Evolutionary conservation across 139 green algal genomes (phyloP).

Genomic region (Chlorella sp.): DNA sequence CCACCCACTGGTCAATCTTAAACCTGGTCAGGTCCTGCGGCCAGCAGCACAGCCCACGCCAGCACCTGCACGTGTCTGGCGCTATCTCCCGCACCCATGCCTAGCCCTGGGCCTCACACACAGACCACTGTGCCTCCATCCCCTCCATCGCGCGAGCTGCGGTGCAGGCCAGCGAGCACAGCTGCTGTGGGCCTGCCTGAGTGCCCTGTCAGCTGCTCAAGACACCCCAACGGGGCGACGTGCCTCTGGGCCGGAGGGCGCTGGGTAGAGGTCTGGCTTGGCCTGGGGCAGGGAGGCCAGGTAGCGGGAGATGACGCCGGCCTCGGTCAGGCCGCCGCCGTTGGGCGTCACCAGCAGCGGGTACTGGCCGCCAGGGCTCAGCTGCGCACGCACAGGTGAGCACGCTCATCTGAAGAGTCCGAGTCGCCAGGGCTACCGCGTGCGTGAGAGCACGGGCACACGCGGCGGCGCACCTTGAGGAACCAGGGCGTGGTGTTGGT

Average conservation of each 20-base stretch:
- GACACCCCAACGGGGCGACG: not conserved
- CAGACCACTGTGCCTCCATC: too few relatives aligned
- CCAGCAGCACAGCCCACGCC: too few relatives aligned
- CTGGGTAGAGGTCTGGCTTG: constrained; percentile 1
- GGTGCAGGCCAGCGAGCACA: too few relatives aligned
- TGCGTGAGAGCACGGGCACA: too few relatives aligned
- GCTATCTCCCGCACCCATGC: too few relatives aligned
- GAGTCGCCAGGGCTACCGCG: too few relatives aligned
- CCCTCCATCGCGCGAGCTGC: too few relatives aligned
- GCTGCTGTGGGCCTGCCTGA: too few relatives aligned
- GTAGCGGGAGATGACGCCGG: constrained; percentile 14
- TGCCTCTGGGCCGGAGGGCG: not conserved
- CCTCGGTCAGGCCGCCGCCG: constrained; percentile 8
- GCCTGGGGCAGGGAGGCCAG: not conserved
- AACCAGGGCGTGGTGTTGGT: constrained; percentile 44
- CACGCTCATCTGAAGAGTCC: too few relatives aligned
- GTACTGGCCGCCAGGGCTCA: constrained; percentile 26
- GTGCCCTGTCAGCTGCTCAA: not conserved
- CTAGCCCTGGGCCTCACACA: too few relatives aligned
- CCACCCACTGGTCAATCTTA: constrained; percentile 20
- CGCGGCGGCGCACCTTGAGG: constrained; percentile 26
- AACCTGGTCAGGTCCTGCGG: constrained; percentile 6
- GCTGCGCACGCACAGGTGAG: too few relatives aligned
- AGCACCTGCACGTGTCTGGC: too few relatives aligned
- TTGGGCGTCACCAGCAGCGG: constrained; percentile 23